Conservation (phyloP, 75 land plant species). For the Pinus taeda region DNA sequence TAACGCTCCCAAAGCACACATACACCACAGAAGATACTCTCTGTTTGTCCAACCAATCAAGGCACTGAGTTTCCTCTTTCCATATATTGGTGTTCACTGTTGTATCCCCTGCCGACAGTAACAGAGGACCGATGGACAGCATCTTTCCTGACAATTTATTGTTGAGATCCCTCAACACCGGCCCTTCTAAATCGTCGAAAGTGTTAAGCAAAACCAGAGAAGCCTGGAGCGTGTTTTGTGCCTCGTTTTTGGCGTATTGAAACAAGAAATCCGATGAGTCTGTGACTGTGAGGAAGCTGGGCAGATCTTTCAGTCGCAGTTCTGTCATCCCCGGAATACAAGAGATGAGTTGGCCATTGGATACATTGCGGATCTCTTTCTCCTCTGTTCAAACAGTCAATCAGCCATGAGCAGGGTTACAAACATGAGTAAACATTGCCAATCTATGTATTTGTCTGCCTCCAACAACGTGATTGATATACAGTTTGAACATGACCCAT, state of each 20-base stretch:
- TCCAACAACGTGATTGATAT: background rate
- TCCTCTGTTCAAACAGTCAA: slow-evolving; percentile 7
- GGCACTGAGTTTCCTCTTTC: no score
- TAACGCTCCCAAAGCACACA: no score
- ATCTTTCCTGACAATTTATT: background rate
- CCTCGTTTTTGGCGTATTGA: background rate
- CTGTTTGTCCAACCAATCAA: no score
- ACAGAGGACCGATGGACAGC: background rate
- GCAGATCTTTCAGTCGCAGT: slow-evolving; percentile 14
- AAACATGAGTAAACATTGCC: background rate
- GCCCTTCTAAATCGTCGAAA: slow-evolving; percentile 7
- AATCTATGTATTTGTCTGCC: background rate
- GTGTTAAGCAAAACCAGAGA: slow-evolving; percentile 13
- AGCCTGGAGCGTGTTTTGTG: background rate
- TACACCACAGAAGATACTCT: no score
- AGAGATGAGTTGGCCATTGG: background rate
- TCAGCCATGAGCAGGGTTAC: no score
- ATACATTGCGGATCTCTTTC: background rate
- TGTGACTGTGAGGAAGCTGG: slow-evolving; percentile 13
- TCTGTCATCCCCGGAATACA: slow-evolving; percentile 15
- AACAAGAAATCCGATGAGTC: slow-evolving; percentile 13
- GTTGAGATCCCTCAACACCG: background rate
- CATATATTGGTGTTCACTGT: no score
- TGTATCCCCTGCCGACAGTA: no score
- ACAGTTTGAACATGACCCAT: no score